Percentiles rank a stretch among this genome's conserved stretches.
Conservation (phyloP, 441 rosid species). For the Macaranga tanarius region DNA sequence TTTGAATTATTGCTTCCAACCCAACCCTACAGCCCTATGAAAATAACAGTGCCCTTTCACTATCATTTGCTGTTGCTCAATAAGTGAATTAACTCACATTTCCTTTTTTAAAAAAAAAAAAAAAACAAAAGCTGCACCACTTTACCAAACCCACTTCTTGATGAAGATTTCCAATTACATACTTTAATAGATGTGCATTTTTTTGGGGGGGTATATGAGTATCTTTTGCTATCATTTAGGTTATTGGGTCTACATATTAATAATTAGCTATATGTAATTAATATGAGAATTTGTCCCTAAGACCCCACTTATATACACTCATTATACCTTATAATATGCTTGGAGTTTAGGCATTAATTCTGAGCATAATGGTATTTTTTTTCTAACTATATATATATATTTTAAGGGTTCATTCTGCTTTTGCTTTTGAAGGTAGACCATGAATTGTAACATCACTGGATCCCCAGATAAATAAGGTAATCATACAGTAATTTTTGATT, state of each 20-base stretch:
- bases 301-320: neutral
- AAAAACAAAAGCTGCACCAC: neutral
- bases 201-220: too few relatives aligned
- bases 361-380: neutral
- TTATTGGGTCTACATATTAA: neutral
- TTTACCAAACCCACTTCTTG: neutral
- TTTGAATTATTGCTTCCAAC: neutral
- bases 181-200: too few relatives aligned
- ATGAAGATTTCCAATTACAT: neutral
- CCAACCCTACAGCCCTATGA: neutral
- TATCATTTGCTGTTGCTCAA: neutral
- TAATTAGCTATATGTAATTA: neutral
- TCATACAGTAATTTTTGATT: too few relatives aligned
- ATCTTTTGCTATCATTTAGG: too few relatives aligned
- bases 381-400: too few relatives aligned
- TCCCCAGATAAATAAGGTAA: neutral
- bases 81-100: slow-evolving; percentile 1
- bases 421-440: neutral
- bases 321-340: neutral
- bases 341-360: slow-evolving; percentile 5
- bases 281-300: slow-evolving; percentile 3
- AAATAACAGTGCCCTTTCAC: neutral
- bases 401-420: neutral
- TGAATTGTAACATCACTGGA: neutral
- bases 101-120: neutral